phyloP scores from a whole-genome alignment of 176 grass and related monocot genomes.

The Lolium multiflorum region DNA sequence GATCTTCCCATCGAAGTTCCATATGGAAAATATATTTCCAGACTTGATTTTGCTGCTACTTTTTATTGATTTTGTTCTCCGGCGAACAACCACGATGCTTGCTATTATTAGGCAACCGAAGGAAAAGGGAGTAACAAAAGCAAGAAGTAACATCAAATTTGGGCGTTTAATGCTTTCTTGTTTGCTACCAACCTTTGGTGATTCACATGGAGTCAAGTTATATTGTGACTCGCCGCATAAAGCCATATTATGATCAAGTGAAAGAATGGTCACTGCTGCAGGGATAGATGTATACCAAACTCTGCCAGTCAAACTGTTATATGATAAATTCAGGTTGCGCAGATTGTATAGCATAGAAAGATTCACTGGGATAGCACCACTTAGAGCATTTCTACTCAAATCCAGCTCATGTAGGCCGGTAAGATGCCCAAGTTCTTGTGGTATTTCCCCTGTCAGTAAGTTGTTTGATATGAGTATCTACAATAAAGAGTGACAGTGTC shows the following conservation, averaged over 20 bases:
- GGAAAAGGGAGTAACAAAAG: background rate
- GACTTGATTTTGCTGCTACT: background rate
- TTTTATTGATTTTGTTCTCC: background rate
- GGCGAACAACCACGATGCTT: background rate
- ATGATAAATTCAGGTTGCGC: background rate
- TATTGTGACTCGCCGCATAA: background rate
- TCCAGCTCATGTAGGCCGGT: background rate
- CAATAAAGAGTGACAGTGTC: fast-evolving
- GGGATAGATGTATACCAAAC: background rate
- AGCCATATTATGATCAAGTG: background rate
- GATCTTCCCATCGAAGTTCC: slow-evolving; percentile 30
- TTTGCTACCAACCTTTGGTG: background rate
- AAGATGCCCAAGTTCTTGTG: slow-evolving; percentile 12
- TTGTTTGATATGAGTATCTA: background rate
- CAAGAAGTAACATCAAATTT: background rate
- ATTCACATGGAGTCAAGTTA: background rate
- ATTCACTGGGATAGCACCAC: slow-evolving; percentile 3
- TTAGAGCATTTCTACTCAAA: slow-evolving; percentile 38
- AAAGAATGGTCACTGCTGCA: background rate
- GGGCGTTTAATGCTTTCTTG: fast-evolving
- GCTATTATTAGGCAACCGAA: background rate
- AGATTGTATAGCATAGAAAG: background rate
- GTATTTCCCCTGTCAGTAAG: slow-evolving; percentile 24
- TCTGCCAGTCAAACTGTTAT: background rate
- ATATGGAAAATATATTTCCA: background rate